Evolutionary conservation across 2,329 filamentous ascomycete genomes (phyloP).

Genomic region (Clarireedia paspali): DNA sequence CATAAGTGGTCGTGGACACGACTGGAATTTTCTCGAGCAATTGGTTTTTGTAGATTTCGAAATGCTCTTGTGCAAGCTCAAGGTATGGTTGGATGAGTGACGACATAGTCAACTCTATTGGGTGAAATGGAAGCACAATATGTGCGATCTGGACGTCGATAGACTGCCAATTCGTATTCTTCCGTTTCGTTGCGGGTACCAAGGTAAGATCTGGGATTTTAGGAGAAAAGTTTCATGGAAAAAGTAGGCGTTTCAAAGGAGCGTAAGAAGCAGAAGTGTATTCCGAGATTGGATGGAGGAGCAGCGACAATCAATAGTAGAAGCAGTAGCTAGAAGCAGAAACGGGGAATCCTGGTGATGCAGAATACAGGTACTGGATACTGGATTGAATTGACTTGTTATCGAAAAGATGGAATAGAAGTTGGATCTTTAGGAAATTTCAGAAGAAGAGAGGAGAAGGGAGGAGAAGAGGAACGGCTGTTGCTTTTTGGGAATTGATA

Average conservation of each 20-base stretch:
- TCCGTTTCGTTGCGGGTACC: no score
- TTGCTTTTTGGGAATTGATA: no score
- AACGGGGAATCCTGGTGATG: not conserved
- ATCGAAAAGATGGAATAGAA: not conserved
- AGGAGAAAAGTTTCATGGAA: conserved; percentile 26
- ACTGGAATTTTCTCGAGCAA: conserved; percentile 22
- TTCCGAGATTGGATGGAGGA: conserved; percentile 3
- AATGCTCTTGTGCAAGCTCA: conserved; percentile 21
- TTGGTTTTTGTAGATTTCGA: conserved; percentile 23
- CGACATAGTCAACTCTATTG: conserved; percentile 16
- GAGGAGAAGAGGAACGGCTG: not conserved
- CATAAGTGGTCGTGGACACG: conserved; percentile 27
- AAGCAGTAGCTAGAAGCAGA: not conserved
- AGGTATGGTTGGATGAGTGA: conserved; percentile 22
- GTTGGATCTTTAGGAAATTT: not conserved
- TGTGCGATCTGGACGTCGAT: conserved; percentile 22
- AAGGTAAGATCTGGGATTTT: not conserved
- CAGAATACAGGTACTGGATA: not conserved
- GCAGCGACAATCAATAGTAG: conserved; percentile 1
- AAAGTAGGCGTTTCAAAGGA: conserved; percentile 17
- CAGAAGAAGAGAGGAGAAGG: not conserved
- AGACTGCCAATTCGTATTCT: conserved; percentile 10
- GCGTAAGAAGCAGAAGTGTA: conserved; percentile 17
- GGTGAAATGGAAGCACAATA: conserved; percentile 15
- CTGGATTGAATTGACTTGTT: not conserved